Base-by-base conservation (phyloP, 2,329 filamentous ascomycete genomes). In the Westerdykella sp. region DNA sequence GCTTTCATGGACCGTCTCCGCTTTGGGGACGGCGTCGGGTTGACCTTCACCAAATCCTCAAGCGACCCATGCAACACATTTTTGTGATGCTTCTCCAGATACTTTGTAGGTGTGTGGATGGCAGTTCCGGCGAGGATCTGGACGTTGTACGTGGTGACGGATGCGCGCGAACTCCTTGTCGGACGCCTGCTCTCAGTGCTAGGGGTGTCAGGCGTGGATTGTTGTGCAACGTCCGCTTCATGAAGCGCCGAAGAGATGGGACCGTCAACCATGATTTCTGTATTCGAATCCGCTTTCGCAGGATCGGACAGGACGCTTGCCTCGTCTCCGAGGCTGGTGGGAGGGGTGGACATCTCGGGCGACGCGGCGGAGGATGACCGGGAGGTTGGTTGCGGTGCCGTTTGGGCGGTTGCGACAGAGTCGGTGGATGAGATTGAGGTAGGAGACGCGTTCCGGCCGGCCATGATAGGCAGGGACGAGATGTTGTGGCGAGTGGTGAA, bases 131-230 rank as follows among this genome's bases (percentile, higher is more conserved):
- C 76, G 40, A 85, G 71, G 54, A 78, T 75, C 50, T 79, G 73
- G 13, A 84, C 68, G 55, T 87, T 87, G 68, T 87, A 87, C 13
- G 81, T 77, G 11, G 78, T 74, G 14, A 79, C 69, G 41, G 73
- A 75, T 31, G 73, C 69, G 56, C 82, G 78, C 53, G 75, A 75
- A 47, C 77, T 73, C 44, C 80, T 77, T 35, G 55, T 51, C 18
- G 62, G 51, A 6, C 63, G 60, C 44, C 56, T 57, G 41, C 47
- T 47, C 47, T 54, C 60, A 45, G 52, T 57, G 43, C 44, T 49
- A 38, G 50, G 41, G 32, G 47, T 44, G n/a, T 48, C 53, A 25
- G 49, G 46, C 6, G 51, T 42, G 38, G 43, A 32, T 25, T 46
- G 32, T 15, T 49, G 35, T 41, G 56, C 49, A n/a, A 54, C 47